phyloP scores from a whole-genome alignment of 164 flowering plant genomes.

The Chloranthus sessilifolius region DNA sequence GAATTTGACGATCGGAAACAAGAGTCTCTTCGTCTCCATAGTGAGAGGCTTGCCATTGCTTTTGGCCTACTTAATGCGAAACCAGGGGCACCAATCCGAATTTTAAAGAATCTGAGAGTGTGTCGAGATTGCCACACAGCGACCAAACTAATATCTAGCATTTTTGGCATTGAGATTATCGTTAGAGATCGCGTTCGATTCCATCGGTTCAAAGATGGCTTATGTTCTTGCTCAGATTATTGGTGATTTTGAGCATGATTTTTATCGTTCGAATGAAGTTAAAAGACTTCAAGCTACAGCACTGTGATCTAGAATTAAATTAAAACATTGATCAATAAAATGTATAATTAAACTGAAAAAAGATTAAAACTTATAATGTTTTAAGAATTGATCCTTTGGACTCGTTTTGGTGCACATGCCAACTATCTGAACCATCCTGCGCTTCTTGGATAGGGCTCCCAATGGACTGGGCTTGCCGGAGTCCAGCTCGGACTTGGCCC shows the following conservation, averaged over 20 bases:
- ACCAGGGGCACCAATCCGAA: conserved; percentile 53
- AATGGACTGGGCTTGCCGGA: too few relatives aligned
- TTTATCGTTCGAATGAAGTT: too few relatives aligned
- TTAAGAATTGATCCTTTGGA: too few relatives aligned
- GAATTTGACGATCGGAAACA: conserved; percentile 35
- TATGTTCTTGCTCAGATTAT: conserved; percentile 67
- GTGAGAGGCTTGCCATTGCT: conserved; percentile 79
- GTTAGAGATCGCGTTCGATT: conserved; percentile 75
- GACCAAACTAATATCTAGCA: conserved; percentile 47
- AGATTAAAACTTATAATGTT: too few relatives aligned
- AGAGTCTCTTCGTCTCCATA: conserved; percentile 50
- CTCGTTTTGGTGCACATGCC: too few relatives aligned
- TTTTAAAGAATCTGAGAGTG: conserved; percentile 64
- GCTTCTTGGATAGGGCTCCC: too few relatives aligned
- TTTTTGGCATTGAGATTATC: conserved; percentile 55
- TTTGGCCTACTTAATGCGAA: conserved; percentile 47
- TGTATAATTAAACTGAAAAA: too few relatives aligned
- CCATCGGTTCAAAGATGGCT: conserved; percentile 62
- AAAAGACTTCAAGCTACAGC: too few relatives aligned
- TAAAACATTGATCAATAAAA: too few relatives aligned
- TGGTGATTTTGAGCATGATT: conserved; percentile 32
- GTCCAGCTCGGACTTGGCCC: too few relatives aligned
- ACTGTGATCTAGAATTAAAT: neutral
- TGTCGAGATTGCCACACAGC: conserved; percentile 71
- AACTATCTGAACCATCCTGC: too few relatives aligned